Conservation (phyloP, 2,329 filamentous ascomycete genomes). For the Anisogramma anomala region DNA sequence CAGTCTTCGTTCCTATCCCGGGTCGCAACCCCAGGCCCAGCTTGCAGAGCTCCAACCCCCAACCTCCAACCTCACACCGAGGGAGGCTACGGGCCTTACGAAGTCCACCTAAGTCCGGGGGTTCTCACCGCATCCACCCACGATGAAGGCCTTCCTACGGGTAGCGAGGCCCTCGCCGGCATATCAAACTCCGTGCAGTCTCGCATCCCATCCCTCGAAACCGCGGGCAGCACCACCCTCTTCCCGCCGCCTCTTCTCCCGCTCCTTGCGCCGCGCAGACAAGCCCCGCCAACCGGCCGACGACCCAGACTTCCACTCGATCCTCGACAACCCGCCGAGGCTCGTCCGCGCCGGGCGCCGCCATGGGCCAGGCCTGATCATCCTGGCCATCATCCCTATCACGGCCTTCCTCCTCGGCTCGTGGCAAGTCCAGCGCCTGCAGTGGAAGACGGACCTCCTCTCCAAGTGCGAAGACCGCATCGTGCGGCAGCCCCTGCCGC, state of each 20-base stretch:
- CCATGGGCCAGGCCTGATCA: conserved; percentile 70
- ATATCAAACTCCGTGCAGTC: not conserved
- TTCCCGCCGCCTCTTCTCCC: conserved; percentile 20
- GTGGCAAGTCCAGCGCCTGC: conserved; percentile 88
- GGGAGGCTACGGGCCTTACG: no score
- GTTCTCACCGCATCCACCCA: no score
- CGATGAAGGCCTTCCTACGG: conserved; percentile 12
- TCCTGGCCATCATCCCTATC: conserved; percentile 78
- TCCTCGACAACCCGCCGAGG: conserved; percentile 74
- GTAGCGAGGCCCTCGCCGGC: conserved; percentile 6
- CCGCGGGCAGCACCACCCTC: conserved; percentile 2
- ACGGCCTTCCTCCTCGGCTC: conserved; percentile 84
- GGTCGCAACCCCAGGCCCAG: no score
- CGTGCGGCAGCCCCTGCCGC: conserved; percentile 69
- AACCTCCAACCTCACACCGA: no score
- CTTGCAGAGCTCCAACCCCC: no score
- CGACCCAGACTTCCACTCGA: conserved; percentile 68
- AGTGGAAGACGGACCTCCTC: conserved; percentile 88
- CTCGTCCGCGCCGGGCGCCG: conserved; percentile 62
- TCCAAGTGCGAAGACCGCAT: conserved; percentile 88
- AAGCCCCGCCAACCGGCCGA: conserved; percentile 45
- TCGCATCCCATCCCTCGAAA: not conserved
- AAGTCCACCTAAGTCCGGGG: no score
- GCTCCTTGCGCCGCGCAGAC: conserved; percentile 14
- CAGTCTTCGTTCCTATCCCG: no score